Conservation (phyloP, 345 rosid species). For the Brassica cretica region DNA sequence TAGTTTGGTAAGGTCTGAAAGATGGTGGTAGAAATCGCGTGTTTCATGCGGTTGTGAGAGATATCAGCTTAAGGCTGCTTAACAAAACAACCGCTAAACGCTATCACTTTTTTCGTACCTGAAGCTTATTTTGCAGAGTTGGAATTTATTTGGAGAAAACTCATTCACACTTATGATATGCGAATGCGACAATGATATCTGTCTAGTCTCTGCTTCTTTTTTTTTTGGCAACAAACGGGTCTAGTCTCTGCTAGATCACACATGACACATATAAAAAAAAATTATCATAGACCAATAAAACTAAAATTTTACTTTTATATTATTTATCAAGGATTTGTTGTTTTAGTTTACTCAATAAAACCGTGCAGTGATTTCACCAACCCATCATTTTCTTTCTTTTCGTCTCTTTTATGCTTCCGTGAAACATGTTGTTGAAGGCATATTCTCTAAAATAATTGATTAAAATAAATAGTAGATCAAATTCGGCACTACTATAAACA, state of each 20-base stretch:
- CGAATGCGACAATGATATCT: too few relatives aligned
- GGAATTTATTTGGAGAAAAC: neutral
- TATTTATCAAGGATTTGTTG: too few relatives aligned
- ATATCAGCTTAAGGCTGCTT: too few relatives aligned
- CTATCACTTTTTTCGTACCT: neutral
- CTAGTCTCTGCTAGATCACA: too few relatives aligned
- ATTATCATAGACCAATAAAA: too few relatives aligned
- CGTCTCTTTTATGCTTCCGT: neutral
- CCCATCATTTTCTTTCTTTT: neutral
- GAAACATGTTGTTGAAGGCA: neutral
- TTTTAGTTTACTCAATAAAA: too few relatives aligned
- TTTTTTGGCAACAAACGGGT: too few relatives aligned
- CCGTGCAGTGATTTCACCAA: neutral
- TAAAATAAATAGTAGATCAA: neutral
- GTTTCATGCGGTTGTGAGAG: neutral
- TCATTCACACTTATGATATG: neutral
- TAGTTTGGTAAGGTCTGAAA: neutral
- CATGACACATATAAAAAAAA: too few relatives aligned
- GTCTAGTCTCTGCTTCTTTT: too few relatives aligned
- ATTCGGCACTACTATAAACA: neutral
- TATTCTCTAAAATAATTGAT: neutral
- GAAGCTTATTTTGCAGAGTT: neutral
- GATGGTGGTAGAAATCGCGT: slow-evolving; percentile 1
- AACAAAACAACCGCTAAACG: neutral
- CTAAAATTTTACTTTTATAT: too few relatives aligned